Conservation (phyloP, 805 yeast species). For the Jamesozyma rosinii region DNA sequence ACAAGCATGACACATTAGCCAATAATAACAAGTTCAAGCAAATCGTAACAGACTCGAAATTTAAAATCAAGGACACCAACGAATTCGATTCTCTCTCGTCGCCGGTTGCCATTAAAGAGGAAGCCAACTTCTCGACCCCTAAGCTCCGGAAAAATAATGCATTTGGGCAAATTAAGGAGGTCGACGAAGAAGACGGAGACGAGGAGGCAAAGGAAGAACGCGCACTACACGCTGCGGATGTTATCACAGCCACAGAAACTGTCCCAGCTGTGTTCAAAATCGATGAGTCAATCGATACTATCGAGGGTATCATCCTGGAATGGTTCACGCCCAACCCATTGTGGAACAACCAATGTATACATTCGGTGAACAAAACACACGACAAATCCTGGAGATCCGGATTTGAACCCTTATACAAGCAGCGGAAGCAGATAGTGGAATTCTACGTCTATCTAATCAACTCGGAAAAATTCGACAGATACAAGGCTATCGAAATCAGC, state of each 20-base stretch:
- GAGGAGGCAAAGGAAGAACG: neutral
- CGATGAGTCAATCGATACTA: conserved; percentile 12
- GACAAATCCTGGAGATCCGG: conserved; percentile 25
- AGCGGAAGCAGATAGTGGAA: conserved; percentile 25
- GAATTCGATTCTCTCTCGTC: neutral
- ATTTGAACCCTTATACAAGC: conserved; percentile 18
- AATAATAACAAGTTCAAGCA: neutral
- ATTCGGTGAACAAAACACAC: conserved; percentile 25
- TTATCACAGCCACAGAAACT: neutral
- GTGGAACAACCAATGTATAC: conserved; percentile 23
- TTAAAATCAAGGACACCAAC: neutral
- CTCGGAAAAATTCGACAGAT: conserved; percentile 14
- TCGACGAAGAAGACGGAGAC: neutral
- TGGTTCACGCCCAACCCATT: conserved; percentile 30
- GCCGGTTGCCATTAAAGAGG: neutral
- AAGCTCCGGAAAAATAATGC: neutral
- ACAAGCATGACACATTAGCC: too few species aligned
- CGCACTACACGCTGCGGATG: neutral
- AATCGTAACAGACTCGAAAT: conserved; percentile 4
- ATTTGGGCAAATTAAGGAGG: neutral
- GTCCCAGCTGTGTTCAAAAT: conserved; percentile 9
- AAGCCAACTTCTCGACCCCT: conserved; percentile 1
- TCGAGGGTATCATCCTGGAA: conserved; percentile 25
- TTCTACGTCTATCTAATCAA: conserved; percentile 26
- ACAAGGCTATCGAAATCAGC: conserved; percentile 21